Evolutionary conservation across 1,284 basidiomycete genomes (phyloP).

Genomic region (Pascua guehoae): DNA sequence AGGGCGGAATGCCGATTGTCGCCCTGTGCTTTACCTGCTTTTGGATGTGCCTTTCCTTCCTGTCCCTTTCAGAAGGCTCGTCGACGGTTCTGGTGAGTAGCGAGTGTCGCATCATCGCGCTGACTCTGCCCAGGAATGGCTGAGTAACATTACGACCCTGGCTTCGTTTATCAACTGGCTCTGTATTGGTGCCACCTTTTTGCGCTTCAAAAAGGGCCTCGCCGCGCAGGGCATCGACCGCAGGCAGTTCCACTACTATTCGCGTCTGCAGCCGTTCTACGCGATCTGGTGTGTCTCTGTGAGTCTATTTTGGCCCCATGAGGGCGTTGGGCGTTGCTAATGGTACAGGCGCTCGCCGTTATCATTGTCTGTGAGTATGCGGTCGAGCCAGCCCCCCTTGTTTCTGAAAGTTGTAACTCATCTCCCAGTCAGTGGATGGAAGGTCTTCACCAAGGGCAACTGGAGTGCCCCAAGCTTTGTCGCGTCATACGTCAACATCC

Average conservation of each 20-base stretch:
- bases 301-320: background rate
- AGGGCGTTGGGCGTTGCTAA: background rate
- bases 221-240: slow-evolving; percentile 27
- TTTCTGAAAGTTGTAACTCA: slow-evolving; percentile 24
- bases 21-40: slow-evolving; percentile 62
- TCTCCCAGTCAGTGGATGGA: slow-evolving; percentile 28
- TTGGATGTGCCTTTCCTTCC: slow-evolving; percentile 69
- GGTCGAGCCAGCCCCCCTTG: too few relatives aligned
- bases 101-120: background rate
- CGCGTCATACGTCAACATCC: slow-evolving; percentile 22
- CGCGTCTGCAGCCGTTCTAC: slow-evolving; percentile 2
- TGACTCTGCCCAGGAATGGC: slow-evolving; percentile 10
- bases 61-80: slow-evolving; percentile 54
- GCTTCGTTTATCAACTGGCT: slow-evolving; percentile 22
- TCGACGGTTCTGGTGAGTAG: slow-evolving; percentile 58
- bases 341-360: background rate
- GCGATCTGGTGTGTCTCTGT: slow-evolving; percentile 12
- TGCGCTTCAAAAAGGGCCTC: slow-evolving; percentile 31
- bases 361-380: too few relatives aligned
- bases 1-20: slow-evolving; percentile 67
- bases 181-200: slow-evolving; percentile 23
- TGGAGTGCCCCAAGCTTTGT: slow-evolving; percentile 38
- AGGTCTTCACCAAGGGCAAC: slow-evolving; percentile 19
- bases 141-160: slow-evolving; percentile 16
- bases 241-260: slow-evolving; percentile 14